Evolutionary conservation across 1,139 yeast genomes (phyloP).

Genomic region (Yamadazyma songkhlaensis): DNA sequence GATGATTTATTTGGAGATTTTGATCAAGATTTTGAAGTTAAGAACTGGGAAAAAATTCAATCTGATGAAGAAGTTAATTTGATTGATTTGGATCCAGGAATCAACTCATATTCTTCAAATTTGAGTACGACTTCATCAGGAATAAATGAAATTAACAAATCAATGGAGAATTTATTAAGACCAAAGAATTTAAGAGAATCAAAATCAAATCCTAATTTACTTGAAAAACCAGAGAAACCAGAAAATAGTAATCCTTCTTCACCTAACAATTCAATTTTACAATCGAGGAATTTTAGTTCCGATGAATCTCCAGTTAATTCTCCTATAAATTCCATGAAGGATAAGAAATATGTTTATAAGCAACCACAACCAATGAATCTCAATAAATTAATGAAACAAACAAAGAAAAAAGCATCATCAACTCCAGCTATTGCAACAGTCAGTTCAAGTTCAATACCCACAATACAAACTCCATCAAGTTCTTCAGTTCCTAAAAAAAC

Average conservation of each 20-base stretch:
- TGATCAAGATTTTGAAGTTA: slow-evolving; percentile 37
- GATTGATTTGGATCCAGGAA: slow-evolving; percentile 34
- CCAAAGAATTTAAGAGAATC: background rate
- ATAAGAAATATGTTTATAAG: slow-evolving; percentile 32
- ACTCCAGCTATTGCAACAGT: too few species aligned
- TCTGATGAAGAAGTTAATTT: slow-evolving; percentile 17
- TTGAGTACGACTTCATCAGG: slow-evolving; percentile 4
- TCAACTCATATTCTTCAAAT: slow-evolving; percentile 18
- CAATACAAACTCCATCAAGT: background rate
- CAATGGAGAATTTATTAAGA: background rate
- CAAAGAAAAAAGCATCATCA: slow-evolving; percentile 2
- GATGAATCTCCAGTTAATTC: slow-evolving; percentile 10
- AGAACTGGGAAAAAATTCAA: slow-evolving; percentile 30
- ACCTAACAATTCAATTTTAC: slow-evolving; percentile 11
- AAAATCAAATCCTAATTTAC: background rate
- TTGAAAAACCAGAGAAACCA: background rate
- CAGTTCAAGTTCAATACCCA: too few species aligned
- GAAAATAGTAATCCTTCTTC: slow-evolving; percentile 11
- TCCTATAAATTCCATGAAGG: slow-evolving; percentile 9
- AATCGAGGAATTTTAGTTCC: slow-evolving; percentile 5
- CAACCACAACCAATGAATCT: slow-evolving; percentile 44
- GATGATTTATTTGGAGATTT: slow-evolving; percentile 42
- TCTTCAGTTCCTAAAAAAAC: slow-evolving; percentile 5
- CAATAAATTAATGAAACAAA: slow-evolving; percentile 28
- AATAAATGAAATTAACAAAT: background rate